Conservation (phyloP, 371 early-diverging fungal species). For the Lichtheimia corymbifera region DNA sequence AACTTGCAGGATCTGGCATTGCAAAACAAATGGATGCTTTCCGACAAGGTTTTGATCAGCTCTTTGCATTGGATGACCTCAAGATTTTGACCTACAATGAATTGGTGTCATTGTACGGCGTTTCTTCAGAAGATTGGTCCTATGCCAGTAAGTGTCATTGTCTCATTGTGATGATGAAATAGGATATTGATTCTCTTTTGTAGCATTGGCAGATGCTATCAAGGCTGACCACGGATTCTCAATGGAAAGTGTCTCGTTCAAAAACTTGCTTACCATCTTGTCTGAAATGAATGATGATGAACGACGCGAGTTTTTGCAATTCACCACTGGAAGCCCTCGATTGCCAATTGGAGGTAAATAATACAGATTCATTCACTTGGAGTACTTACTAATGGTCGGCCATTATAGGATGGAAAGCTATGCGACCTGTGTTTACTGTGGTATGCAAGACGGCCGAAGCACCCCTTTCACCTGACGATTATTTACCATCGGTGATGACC, state of each 20-base stretch:
- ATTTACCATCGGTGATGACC: conserved; percentile 95
- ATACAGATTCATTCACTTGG: not conserved
- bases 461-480: conserved; percentile 73
- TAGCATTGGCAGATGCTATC: conserved; percentile 70
- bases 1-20: conserved; percentile 77
- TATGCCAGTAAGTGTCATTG: conserved; percentile 48
- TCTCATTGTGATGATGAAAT: not conserved
- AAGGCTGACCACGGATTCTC: conserved; percentile 90
- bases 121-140: conserved; percentile 81
- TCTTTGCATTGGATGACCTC: conserved; percentile 75
- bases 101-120: conserved; percentile 69
- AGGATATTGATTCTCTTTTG: not conserved
- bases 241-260: conserved; percentile 69
- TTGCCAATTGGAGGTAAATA: conserved; percentile 78
- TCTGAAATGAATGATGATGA: conserved; percentile 58
- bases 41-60: conserved; percentile 75
- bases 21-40: conserved; percentile 74
- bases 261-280: conserved; percentile 68
- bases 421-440: conserved; percentile 86
- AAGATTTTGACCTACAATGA: conserved; percentile 72
- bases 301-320: conserved; percentile 84
- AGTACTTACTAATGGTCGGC: not conserved
- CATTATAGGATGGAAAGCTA: conserved; percentile 72
- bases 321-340: conserved; percentile 90
- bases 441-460: conserved; percentile 77